Conservation (phyloP, 2,329 filamentous ascomycete species). For the Diaporthe eres region DNA sequence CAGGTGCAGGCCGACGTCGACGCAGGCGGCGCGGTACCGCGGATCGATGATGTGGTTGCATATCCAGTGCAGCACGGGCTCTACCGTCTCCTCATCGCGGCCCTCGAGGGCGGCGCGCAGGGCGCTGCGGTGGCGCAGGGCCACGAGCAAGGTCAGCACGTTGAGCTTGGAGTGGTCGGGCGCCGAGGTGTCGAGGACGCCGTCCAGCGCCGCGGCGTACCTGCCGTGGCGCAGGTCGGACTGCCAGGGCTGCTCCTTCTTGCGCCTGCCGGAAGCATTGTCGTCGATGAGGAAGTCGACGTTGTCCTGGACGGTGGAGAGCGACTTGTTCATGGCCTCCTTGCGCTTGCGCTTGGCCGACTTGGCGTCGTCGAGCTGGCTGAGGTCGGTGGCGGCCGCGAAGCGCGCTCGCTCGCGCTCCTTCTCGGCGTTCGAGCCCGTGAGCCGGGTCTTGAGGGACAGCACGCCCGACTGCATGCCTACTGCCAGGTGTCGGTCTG, state of each 20-base stretch:
- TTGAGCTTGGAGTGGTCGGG: slow-evolving; percentile 71
- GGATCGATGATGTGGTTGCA: slow-evolving; percentile 86
- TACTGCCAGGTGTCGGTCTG: slow-evolving; percentile 94
- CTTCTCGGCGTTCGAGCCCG: slow-evolving; percentile 85
- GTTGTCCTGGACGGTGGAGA: slow-evolving; percentile 87
- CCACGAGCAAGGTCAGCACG: slow-evolving; percentile 83
- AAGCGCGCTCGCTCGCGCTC: slow-evolving; percentile 82
- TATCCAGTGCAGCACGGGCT: slow-evolving; percentile 88
- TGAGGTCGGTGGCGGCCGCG: slow-evolving; percentile 84
- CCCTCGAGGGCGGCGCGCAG: slow-evolving; percentile 84
- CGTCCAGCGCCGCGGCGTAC: slow-evolving; percentile 84
- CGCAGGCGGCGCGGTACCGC: slow-evolving; percentile 83
- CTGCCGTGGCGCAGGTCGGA: slow-evolving; percentile 82
- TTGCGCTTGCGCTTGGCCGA: slow-evolving; percentile 77
- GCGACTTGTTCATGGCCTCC: slow-evolving; percentile 62
- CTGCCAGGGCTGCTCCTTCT: slow-evolving; percentile 83
- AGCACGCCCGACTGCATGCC: slow-evolving; percentile 96
- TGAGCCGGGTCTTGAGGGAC: slow-evolving; percentile 89
- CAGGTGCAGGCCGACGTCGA: slow-evolving; percentile 85
- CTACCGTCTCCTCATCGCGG: slow-evolving; percentile 84
- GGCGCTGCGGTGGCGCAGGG: slow-evolving; percentile 89
- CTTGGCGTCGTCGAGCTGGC: slow-evolving; percentile 78
- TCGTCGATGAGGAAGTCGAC: slow-evolving; percentile 91
- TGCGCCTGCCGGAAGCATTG: slow-evolving; percentile 58
- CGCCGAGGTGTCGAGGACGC: slow-evolving; percentile 72